Conservation (phyloP, 768 basidiomycete genomes). For the Panaeolus papilionaceus region DNA sequence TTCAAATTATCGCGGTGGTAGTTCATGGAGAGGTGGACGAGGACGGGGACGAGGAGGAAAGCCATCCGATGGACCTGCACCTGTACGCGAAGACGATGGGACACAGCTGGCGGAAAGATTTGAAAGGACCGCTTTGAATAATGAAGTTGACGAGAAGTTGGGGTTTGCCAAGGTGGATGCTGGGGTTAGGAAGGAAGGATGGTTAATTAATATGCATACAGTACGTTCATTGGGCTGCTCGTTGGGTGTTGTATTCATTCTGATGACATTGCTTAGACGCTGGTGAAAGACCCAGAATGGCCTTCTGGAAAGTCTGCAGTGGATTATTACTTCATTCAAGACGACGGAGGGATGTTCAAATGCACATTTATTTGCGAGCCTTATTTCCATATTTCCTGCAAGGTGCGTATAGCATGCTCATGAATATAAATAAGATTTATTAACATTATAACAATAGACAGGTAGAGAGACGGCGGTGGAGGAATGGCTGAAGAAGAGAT, state of each 20-base stretch:
- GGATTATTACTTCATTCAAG: constrained; percentile 97
- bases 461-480: constrained; percentile 91
- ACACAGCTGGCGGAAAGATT: constrained; percentile 87
- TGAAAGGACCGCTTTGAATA: constrained; percentile 73
- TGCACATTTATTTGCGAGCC: constrained; percentile 92
- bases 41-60: constrained; percentile 59
- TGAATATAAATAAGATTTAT: neutral
- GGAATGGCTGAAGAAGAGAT: constrained; percentile 94
- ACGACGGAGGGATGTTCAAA: constrained; percentile 97
- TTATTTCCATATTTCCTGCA: constrained; percentile 92
- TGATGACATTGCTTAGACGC: constrained; percentile 56
- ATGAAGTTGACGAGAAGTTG: constrained; percentile 93
- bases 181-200: constrained; percentile 80
- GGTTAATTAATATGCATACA: constrained; percentile 99
- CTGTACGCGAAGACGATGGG: constrained; percentile 87
- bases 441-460: constrained; percentile 47
- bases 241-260: neutral
- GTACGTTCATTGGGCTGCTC: constrained; percentile 53
- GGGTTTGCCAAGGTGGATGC: constrained; percentile 87
- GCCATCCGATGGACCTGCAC: constrained; percentile 51
- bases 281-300: constrained; percentile 86
- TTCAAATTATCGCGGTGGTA: constrained; percentile 51
- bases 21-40: constrained; percentile 59
- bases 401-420: constrained; percentile 55
- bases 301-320: constrained; percentile 89